Conservation (phyloP, 208 protist species). For the Leishmania tropica region DNA sequence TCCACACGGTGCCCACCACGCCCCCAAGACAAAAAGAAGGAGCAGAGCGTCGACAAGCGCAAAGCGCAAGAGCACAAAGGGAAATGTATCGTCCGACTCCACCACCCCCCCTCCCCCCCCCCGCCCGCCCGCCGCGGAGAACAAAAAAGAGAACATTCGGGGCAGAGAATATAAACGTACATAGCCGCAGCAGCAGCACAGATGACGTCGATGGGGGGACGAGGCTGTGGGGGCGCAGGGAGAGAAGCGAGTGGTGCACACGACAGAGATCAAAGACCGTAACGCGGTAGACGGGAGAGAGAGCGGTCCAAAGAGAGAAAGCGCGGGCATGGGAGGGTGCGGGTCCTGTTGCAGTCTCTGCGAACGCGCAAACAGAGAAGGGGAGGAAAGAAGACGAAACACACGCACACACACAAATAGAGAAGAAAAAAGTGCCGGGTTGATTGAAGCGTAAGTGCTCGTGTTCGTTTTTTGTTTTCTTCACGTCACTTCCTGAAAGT, state of each 20-base stretch:
- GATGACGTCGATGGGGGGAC: background rate
- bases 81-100: no score
- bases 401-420: no score
- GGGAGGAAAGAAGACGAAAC: background rate
- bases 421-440: background rate
- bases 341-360: background rate
- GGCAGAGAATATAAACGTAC: background rate
- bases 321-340: background rate
- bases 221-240: background rate
- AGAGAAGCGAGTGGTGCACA: background rate
- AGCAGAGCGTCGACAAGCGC: background rate
- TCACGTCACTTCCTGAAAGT: background rate
- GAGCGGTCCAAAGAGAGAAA: background rate
- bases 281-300: background rate
- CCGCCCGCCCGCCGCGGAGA: no score
- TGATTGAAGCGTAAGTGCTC: background rate
- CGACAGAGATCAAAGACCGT: background rate
- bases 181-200: background rate
- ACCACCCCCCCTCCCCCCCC: no score
- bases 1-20: no score
- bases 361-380: background rate
- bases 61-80: background rate
- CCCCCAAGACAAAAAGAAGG: no score
- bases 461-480: background rate
- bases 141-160: no score